Base-by-base conservation (phyloP, 148 eudicot genomes). In the Pouteria glomerata region DNA sequence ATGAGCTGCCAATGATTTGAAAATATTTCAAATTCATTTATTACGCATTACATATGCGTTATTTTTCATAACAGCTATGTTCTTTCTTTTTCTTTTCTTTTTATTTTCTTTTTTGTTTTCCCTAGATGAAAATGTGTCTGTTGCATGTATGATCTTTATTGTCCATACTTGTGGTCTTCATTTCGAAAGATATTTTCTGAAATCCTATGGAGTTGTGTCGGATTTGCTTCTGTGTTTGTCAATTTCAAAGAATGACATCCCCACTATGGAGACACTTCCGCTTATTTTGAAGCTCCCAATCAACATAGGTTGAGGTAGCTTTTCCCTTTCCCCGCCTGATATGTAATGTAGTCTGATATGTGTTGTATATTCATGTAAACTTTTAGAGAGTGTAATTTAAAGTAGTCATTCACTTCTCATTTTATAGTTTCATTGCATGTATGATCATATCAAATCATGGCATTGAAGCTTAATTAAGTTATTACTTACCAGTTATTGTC, bases 201-300 rank as follows among this genome's bases (percentile, higher is more conserved):
- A 60, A 33, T 37, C 42, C 8, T 60, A 23, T 35, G 21, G 66
- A 16, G 29, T 35, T n/a, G 66, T 62, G 23, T 62, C 37, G 10
- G 12, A 27, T 62, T 62, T 37, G 45, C 66, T 6, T 60, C 66
- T 37, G 19, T 44, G 4, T 62, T 62, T 62, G 66, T 62, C 29
- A 21, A 37, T n/a, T n/a, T n/a, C n/a, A n/a, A n/a, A 62, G 41
- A 35, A 26, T 59, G 39, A 18, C 45, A 61, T 35, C 14, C 27
- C 45, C 35, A 11, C 44, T 61, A 61, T 12, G 39, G 65, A 34
- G 24, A 44, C 11, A 44, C 65, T 44, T n/a, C 33, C 29, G 34
- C 7, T 61, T 34, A 31, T 63, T 63, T 6, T 15, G 45, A 42
- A 42, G 50, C 27, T 39, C 2, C 4, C 2, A 27, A 16, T n/a